These are phyloP conservation scores for Martiniozyma abietophila DNA, from an alignment of 805 yeast genomes.

Conservation along the genomic window DNA sequence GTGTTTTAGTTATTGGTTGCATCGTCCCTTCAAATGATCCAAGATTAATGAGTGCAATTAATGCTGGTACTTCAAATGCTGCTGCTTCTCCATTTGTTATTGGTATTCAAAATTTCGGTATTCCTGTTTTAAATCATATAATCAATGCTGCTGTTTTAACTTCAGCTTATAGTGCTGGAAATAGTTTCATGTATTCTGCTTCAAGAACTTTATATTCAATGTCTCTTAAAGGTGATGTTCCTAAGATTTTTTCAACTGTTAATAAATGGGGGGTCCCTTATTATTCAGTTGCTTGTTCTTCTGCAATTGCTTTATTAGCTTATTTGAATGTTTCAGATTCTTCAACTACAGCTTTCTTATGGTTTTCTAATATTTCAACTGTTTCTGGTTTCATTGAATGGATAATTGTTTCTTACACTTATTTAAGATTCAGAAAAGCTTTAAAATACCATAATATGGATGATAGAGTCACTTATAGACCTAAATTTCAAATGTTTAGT, in stretches of 20 bases:
- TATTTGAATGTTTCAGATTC: constrained; percentile 56
- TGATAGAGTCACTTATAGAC: constrained; percentile 49
- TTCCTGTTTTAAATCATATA: constrained; percentile 62
- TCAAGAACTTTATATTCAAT: constrained; percentile 69
- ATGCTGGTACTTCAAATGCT: constrained; percentile 47
- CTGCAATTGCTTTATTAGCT: constrained; percentile 43
- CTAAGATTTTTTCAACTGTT: constrained; percentile 51
- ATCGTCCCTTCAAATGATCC: constrained; percentile 35
- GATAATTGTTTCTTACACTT: constrained; percentile 45
- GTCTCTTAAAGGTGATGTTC: constrained; percentile 69
- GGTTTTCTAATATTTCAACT: constrained; percentile 60
- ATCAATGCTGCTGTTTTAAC: constrained; percentile 63
- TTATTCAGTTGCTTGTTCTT: constrained; percentile 42
- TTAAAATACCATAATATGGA: constrained; percentile 38
- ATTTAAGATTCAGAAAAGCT: constrained; percentile 58
- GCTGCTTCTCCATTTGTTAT: constrained; percentile 83
- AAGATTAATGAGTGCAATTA: constrained; percentile 34
- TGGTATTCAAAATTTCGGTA: constrained; percentile 64
- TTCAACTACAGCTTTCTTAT: constrained; percentile 51
- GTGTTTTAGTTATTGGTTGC: constrained; percentile 38
- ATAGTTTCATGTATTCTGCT: constrained; percentile 64
- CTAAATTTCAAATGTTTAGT: constrained; percentile 48
- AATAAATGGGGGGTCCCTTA: constrained; percentile 63
- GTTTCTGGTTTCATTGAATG: constrained; percentile 62
- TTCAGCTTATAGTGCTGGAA: constrained; percentile 55